Base-by-base conservation (phyloP, 169 alveolate species). In the Miamiensis avidus region DNA sequence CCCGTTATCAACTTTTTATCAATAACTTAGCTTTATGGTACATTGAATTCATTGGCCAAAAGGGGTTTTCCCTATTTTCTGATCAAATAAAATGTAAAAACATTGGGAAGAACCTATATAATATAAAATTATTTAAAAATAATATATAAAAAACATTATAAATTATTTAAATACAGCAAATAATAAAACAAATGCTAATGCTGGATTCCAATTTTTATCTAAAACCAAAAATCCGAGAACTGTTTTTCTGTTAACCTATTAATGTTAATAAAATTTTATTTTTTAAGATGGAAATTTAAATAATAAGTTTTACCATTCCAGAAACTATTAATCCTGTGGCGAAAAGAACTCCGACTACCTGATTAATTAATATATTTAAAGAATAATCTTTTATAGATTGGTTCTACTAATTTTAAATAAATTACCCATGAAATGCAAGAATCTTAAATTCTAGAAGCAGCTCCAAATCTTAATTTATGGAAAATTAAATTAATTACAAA, bases 1-100 rank as follows among this genome's bases (percentile, higher is more conserved):
- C 97, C 97, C 0, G 82, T 30, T 34, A 92, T 69, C 49, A 95
- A 85, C 82, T 89, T 87, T 29, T 78, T 65, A 89, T 95, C 96
- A 27, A 92, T 77, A 0, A 30, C 81, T 31, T 82, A 88, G 31
- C 78, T 82, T 4, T 86, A 34, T 16, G 96, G 94, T 0, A 93
- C 69, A 27, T 76, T 84, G 31, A 86, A 87, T 34, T 75, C 89
- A 34, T 83, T 91, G 31, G 84, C 89, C 27, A 76, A 76, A 28
- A 76, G 34, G 6, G 97, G 97, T 29, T 72, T 78, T 11, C 87
- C 74, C 75, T 75, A 72, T 79, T 91, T 34, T 90, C 75, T 31
- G 87, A 82, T 74, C 74, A 65, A 34, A 87, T 92, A 82, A 75
- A 90, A 79, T 81, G 78, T 91, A 1, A 89, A 72, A 64, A 79